Conservation (phyloP, 257 asterid genomes). For the Avicennia marina region DNA sequence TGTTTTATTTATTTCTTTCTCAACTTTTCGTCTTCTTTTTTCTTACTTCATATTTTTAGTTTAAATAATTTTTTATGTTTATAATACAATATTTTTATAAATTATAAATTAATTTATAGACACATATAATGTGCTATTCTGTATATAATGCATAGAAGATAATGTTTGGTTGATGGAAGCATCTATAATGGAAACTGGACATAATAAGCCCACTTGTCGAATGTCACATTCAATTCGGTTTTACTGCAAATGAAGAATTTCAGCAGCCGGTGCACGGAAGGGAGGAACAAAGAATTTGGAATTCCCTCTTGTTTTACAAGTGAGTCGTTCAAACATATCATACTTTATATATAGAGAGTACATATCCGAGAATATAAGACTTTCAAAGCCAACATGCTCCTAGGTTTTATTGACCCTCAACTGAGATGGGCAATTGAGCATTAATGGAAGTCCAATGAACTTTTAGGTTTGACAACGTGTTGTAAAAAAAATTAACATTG, state of each 20-base stretch:
- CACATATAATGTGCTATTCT: too few species aligned
- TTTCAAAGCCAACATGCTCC: constrained; percentile 12
- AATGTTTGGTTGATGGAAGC: too few species aligned
- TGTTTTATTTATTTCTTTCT: too few species aligned
- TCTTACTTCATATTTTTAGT: too few species aligned
- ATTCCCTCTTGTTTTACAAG: too few species aligned
- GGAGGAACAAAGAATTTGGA: background rate
- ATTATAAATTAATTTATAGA: too few species aligned
- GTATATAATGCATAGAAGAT: too few species aligned
- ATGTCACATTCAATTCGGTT: constrained; percentile 31
- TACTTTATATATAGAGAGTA: background rate
- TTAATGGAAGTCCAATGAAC: constrained; percentile 17
- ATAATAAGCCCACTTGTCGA: constrained; percentile 27
- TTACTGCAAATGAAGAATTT: constrained; percentile 24
- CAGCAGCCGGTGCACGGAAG: background rate
- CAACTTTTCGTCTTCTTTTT: too few species aligned
- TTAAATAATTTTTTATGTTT: too few species aligned
- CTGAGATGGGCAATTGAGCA: constrained; percentile 21
- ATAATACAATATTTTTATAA: too few species aligned
- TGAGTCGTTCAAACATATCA: too few species aligned
- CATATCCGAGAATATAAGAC: background rate
- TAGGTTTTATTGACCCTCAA: constrained; percentile 23
- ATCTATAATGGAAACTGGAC: constrained; percentile 32
- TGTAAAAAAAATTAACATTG: too few species aligned
- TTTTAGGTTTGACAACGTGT: constrained; percentile 28